Conservation (phyloP, 1,284 basidiomycete genomes). For the Pseudozyma sp. region DNA sequence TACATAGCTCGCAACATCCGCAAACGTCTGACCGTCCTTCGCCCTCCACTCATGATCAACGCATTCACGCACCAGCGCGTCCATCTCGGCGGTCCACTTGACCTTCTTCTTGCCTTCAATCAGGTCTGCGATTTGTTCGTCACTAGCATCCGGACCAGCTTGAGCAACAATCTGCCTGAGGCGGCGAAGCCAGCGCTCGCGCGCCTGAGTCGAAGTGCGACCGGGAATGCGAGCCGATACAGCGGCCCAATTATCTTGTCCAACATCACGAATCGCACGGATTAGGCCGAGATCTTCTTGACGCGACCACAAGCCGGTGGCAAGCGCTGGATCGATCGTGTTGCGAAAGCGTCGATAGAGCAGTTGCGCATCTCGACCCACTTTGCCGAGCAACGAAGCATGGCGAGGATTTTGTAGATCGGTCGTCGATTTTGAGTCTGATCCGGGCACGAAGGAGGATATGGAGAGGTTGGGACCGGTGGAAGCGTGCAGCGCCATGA, state of each 20-base stretch:
- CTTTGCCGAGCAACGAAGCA: constrained; percentile 22
- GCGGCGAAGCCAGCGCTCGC: constrained; percentile 38
- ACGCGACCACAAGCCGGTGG: constrained; percentile 32
- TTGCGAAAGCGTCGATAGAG: constrained; percentile 42
- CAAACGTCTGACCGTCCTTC: constrained; percentile 21
- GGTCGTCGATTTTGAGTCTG: not conserved
- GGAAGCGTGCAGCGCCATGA: constrained; percentile 33
- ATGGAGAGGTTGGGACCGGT: constrained; percentile 14
- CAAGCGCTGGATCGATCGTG: constrained; percentile 32
- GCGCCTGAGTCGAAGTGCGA: constrained; percentile 37
- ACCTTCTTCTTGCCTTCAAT: constrained; percentile 15
- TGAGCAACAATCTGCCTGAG: constrained; percentile 24
- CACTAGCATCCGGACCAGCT: not conserved
- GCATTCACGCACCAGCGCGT: constrained; percentile 12
- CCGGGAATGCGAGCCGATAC: constrained; percentile 31
- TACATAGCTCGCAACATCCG: constrained; percentile 17
- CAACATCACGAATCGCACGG: constrained; percentile 16
- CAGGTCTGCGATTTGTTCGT: constrained; percentile 7
- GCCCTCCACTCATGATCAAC: constrained; percentile 17
- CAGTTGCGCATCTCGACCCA: constrained; percentile 20
- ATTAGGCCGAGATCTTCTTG: constrained; percentile 33
- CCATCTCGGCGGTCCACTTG: constrained; percentile 32
- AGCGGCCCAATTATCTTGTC: constrained; percentile 27
- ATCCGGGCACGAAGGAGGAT: not conserved
- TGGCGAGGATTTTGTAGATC: not conserved